Base-by-base conservation (phyloP, 345 rosid genomes). In the Viola odorata region DNA sequence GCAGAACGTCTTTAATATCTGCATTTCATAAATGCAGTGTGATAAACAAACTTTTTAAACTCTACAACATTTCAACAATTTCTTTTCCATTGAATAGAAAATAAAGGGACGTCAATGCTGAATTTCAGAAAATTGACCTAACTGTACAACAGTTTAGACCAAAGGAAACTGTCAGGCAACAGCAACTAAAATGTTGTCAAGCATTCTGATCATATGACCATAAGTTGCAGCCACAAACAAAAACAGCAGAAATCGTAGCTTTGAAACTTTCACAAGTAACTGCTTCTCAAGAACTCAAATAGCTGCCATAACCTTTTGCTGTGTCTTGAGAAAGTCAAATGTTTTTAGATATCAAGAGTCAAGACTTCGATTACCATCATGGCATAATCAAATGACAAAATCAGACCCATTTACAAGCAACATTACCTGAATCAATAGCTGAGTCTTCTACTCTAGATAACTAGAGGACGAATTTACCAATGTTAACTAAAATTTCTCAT, bases 201-300 rank as follows among this genome's bases (percentile, higher is more conserved):
- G 62, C 57, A n/a, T 75, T 53, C 61, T 37, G 68, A 66, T 23
- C 6, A 62, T 17, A 16, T 42, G 55, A 58, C 74, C 62, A 64
- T 16, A 59, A 65, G 53, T 15, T 13, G 55, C 55, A 5, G 41
- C 41, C 39, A 15, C 50, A 57, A 8, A 17, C 45, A 55, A 40
- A 40, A 45, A 55, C 60, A 23, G 55, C 15, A 61, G 50, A 66
- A 56, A 48, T 62, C 37, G 59, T 44, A 62, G 53, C 56, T 36
- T 8, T 37, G 55, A 8, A 56, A 23, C 59, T 37, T 48, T 39
- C 32, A 12, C 37, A 15, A 41, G 32, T 14, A 9, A 13, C 47
- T 41, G 49, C 60, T 62, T 73, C 56, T 41, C 15, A 36, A 40
- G 58, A 50, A 5, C 60, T 41, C 52, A 50, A 14, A 39, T 70